Conservation (phyloP, 805 yeast species). For the Candida michaelii region DNA sequence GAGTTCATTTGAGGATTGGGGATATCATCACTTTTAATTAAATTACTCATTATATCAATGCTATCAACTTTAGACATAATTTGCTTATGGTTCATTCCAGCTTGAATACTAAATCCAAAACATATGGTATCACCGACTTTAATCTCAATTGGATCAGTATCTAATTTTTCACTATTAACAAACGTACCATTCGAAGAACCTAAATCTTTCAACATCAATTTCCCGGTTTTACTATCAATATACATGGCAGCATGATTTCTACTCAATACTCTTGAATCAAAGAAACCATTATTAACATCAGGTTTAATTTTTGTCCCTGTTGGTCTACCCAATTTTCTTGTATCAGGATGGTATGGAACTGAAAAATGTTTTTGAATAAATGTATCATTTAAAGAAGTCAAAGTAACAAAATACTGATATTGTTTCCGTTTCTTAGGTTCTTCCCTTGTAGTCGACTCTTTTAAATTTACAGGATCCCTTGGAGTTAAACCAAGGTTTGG, state of each 20-base stretch:
- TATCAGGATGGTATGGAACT: conserved; percentile 80
- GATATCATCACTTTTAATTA: conserved; percentile 7
- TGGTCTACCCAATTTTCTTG: conserved; percentile 87
- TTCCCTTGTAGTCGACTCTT: background rate
- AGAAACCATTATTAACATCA: conserved; percentile 80
- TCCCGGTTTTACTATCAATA: conserved; percentile 63
- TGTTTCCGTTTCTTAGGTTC: conserved; percentile 24
- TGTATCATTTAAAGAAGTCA: conserved; percentile 76
- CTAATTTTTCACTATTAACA: conserved; percentile 72
- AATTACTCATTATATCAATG: conserved; percentile 52
- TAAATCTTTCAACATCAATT: conserved; percentile 76
- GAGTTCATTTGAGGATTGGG: conserved; percentile 16
- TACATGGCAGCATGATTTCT: conserved; percentile 92
- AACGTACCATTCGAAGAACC: conserved; percentile 95
- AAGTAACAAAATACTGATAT: conserved; percentile 59
- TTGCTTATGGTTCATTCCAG: conserved; percentile 70
- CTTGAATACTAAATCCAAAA: conserved; percentile 86
- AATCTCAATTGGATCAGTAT: conserved; percentile 60
- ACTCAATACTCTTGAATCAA: conserved; percentile 89
- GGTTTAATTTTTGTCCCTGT: conserved; percentile 62
- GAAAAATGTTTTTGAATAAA: conserved; percentile 76
- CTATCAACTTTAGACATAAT: conserved; percentile 82
- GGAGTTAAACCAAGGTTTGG: conserved; percentile 18
- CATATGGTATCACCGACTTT: conserved; percentile 86
- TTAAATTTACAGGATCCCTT: background rate